Evolutionary conservation across 1,284 basidiomycete genomes (phyloP).

Genomic region (Porogramme epimiltina): DNA sequence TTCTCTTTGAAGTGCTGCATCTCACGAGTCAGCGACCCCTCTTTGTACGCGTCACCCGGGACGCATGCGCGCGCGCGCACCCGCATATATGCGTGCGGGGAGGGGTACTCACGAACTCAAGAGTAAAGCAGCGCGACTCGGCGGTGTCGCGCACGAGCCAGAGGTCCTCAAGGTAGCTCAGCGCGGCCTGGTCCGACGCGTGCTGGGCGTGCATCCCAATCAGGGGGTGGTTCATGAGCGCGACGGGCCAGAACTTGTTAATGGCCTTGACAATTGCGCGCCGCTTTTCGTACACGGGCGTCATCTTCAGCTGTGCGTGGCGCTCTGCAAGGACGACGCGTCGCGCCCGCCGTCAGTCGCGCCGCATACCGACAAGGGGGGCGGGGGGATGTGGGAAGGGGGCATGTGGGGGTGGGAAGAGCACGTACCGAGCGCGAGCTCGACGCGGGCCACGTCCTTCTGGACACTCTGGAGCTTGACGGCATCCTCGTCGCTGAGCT

Average conservation of each 20-base stretch:
- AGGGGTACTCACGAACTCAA: constrained; percentile 72
- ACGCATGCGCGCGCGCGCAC: background rate
- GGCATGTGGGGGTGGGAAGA: background rate
- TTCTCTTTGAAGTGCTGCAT: constrained; percentile 80
- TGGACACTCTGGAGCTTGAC: constrained; percentile 62
- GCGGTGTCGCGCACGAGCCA: constrained; percentile 69
- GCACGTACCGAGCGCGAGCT: constrained; percentile 68
- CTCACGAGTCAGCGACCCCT: constrained; percentile 2
- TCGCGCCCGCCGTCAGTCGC: background rate
- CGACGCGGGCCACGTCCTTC: constrained; percentile 66
- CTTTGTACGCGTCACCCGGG: background rate
- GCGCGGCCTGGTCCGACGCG: constrained; percentile 67
- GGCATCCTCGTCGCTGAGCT: constrained; percentile 70
- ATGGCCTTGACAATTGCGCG: constrained; percentile 66
- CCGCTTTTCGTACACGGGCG: constrained; percentile 67
- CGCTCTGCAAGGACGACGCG: constrained; percentile 50
- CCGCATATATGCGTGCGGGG: background rate
- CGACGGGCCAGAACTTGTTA: constrained; percentile 77
- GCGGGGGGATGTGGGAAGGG: background rate
- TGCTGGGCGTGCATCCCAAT: constrained; percentile 68
- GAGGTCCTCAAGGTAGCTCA: constrained; percentile 79
- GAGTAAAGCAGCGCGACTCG: constrained; percentile 72
- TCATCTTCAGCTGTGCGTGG: constrained; percentile 54
- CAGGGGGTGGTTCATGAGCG: constrained; percentile 68
- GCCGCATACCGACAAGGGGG: background rate